Base-by-base conservation (phyloP, 2,329 filamentous ascomycete species). In the Kalmusia sp. region DNA sequence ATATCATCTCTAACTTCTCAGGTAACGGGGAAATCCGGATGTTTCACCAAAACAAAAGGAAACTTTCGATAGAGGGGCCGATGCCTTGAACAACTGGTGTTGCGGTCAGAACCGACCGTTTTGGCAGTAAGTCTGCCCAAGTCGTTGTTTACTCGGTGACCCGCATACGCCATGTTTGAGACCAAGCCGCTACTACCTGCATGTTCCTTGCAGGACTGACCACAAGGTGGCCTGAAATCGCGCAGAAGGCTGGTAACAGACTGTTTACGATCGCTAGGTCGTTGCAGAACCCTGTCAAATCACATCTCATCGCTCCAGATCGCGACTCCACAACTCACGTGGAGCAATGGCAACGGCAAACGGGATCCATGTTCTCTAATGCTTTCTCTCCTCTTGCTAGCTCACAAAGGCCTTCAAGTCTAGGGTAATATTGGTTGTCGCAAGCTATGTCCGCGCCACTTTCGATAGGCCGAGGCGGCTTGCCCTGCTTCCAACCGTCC, bases 111-210 rank as follows among this genome's bases (percentile, higher is more conserved):
- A 33, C 27, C 11, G 14, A 31, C 31, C 19, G 21, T 8, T 27
- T 46, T 11, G 28, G 41, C 41, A 34, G 30, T n/a, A n/a, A n/a
- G n/a, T n/a, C n/a, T 37, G 27, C 27, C 17, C 14, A 40, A 15
- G 37, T n/a, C 22, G 14, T 12, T n/a, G 22, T 37, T 47, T 47
- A 27, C 33, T 15, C 22, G 19, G 15, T 37, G 31, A 3, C 31
- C 24, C 22, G n/a, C 44, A 28, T 22, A 19, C 44, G 33, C 44
- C 44, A 46, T 46, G 43, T 47, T 28, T 40, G 27, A 49, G 46
- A 21, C 15, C 4, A 11, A 31, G 46, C 46, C 46, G 17, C 7
- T 14, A 12, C 17, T 33, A 35, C 21, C 15, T 35, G 38, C n/a
- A 19, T 43, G 6, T 37, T 28, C 12, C 14, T 25, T 17, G 22